Evolutionary conservation across 768 basidiomycete species (phyloP), one percentile per base, ranked within the genome.

Genomic region (Cystobasidium ongulense): DNA sequence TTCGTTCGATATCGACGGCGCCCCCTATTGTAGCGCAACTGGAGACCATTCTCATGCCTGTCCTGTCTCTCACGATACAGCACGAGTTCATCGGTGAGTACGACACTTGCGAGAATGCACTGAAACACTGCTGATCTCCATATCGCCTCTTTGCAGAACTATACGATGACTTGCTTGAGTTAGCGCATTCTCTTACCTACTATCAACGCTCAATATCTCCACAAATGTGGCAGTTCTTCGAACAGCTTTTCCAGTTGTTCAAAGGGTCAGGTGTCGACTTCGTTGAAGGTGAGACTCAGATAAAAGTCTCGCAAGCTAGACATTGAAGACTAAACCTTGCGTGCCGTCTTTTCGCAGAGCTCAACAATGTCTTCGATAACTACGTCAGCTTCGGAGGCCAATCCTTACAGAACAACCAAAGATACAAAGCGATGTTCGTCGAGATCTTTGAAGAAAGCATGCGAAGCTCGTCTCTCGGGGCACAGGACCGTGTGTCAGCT

Each of bases 291-390:
- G 64, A 68, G 84, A 18, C 7, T 7, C n/a, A 25, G n/a, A n/a
- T n/a, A n/a, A 18, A 23, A 21, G 29, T 1, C 18, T 21, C n/a
- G 50, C n/a, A 4, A 50, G 33, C 74, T 70, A 33, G 46, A n/a
- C 7, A 13, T 13, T 18, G 13, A 72, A 8, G 11, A 50, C 17
- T 43, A 76, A 88, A 63, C 72, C 41, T 63, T 66, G 57, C 18
- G 15, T 1, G 21, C 63, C 54, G 1, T 23, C 27, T 50, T 38
- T 18, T 50, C 59, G n/a, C 76, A 84, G 91, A 94, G 80, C 93
- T 92, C 90, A 85, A 91, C 29, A 90, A 90, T 13, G 87, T 89
- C 3, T 81, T 95, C 71, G 90, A 92, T 83, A 94, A 93, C 84
- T 90, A 91, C 79, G 84, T 95, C 66, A 90, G 90, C 17, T 92